Evolutionary conservation across 2,329 filamentous ascomycete genomes (phyloP), one percentile per base, ranked within the genome.

Genomic region (Penicillium sp.): DNA sequence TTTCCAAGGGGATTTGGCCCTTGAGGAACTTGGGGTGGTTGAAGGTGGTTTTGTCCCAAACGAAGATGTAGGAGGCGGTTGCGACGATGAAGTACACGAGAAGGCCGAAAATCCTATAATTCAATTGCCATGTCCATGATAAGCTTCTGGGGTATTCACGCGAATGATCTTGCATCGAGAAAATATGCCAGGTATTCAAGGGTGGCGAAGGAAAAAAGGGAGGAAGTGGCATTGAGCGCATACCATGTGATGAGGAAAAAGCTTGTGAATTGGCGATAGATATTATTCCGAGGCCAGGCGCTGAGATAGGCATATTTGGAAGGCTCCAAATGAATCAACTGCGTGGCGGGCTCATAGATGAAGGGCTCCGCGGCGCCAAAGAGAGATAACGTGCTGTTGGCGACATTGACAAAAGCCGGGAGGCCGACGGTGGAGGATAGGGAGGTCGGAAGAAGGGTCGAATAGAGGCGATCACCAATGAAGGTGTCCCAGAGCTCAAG

Each of bases 1-100:
- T 97, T 77, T 98, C 94, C 70, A 93, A 85, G 61, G 84, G 82
- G 65, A 97, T 89, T 78, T 97, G 94, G 79, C 97, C 94, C 81
- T 95, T 96, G 73, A 97, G 89, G 78, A 94, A 98, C 74, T 95
- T 95, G 52, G 94, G 94, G 76, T 98, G 94, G 55, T 92, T 83
- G 79, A 94, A 87, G 48, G 91, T 95, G 45, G 87, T 85, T 79
- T 97, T 95, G 79, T 97, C 93, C 81, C 97, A 97, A 73, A 97
- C 84, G 80, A 97, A 89, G 72, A 89, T 71, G 79, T 96, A 98
- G 16, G 93, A 97, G 19, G 96, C 82, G 6, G 88, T 84, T 4
- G 93, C 91, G 74, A 92, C 92, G 66, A 91, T 71, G 76, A 94
- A 97, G 84, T 97, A 98, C 58, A 95, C 82, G 51, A 93, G 66